Base-by-base conservation (phyloP, 805 yeast species). In the Kodamaea jinghongensis region DNA sequence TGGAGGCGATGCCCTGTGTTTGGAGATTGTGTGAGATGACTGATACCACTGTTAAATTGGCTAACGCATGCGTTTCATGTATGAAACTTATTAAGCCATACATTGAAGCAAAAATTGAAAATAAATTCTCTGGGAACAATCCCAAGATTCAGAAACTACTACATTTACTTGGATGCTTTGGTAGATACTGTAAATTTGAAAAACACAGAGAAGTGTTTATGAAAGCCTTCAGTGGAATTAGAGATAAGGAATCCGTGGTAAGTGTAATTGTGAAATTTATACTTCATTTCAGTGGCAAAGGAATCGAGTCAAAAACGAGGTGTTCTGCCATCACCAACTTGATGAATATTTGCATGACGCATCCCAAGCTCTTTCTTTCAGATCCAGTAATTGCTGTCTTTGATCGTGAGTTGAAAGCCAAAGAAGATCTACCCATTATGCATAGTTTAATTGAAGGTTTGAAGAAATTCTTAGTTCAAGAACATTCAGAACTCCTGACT, bases 1-100 rank as follows among this genome's bases (percentile, higher is more conserved):
- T 76, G n/a, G 81, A 81, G 51, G 95, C 91, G 0, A 73, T 86
- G 56, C 88, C 89, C 1, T 71, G 86, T 41, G 60, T 78, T 3
- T 80, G 88, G 83, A 58, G 58, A 6, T 61, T 86, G 0, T 71
- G 85, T 2, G 51, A 47, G 2, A 59, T 74, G 49, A 65, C 71
- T 29, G 60, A 67, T 1, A 78, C 76, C 36, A 69, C 74, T 0
- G 41, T 52, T 0, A 75, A 76, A 45, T 50, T 86, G 4, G 76
- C 79, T 0, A 76, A 73, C 46, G 90, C 90, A 0, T 76, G 86
- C 13, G 61, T 78, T 0, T 78, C 89, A 0, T 77, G 88, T 28
- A 55, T 86, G 44, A 60, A 61, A 12, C 63, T 75, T 38, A 47
- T 83, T 4, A 63, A 65, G 30, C 81, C 81, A 0, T 79, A 59